Evolutionary conservation across 306 rosid species (phyloP).

Genomic region (Phaseolus lunatus): DNA sequence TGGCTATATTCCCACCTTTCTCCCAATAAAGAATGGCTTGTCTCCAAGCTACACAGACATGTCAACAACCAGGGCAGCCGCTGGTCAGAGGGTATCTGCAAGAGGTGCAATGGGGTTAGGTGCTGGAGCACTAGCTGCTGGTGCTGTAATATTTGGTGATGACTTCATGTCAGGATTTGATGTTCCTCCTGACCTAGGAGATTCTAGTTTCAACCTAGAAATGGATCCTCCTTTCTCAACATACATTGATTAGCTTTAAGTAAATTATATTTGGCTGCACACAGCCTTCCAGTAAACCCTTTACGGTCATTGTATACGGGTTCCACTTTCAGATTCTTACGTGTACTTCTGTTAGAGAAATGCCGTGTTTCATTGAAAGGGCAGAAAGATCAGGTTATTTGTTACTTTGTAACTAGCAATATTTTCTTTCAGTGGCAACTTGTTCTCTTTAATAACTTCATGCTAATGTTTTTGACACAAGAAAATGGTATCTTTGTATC

Average conservation of each 20-base stretch:
- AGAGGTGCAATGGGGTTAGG: slow-evolving; percentile 70
- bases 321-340: slow-evolving; percentile 27
- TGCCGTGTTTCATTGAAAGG: not conserved
- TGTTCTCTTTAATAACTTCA: slow-evolving; percentile 8
- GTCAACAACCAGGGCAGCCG: slow-evolving; percentile 56
- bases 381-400: slow-evolving; percentile 24
- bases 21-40: slow-evolving; percentile 56
- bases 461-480: slow-evolving; percentile 8
- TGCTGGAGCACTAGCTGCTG: slow-evolving; percentile 86
- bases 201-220: slow-evolving; percentile 51
- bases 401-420: slow-evolving; percentile 18
- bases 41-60: slow-evolving; percentile 53
- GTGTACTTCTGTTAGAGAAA: slow-evolving; percentile 6
- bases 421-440: not conserved
- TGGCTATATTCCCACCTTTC: slow-evolving; percentile 65
- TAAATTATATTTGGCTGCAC: slow-evolving; percentile 22
- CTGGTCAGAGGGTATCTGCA: slow-evolving; percentile 47
- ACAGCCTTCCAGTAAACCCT: not conserved
- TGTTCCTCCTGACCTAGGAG: slow-evolving; percentile 56
- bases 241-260: slow-evolving; percentile 40
- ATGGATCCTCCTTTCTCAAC: slow-evolving; percentile 61
- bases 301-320: not conserved
- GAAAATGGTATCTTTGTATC: not conserved
- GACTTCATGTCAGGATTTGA: slow-evolving; percentile 80
- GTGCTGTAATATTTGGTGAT: slow-evolving; percentile 85